Conservation (phyloP, 331 rosid genomes). For the Prunus yedoensis region DNA sequence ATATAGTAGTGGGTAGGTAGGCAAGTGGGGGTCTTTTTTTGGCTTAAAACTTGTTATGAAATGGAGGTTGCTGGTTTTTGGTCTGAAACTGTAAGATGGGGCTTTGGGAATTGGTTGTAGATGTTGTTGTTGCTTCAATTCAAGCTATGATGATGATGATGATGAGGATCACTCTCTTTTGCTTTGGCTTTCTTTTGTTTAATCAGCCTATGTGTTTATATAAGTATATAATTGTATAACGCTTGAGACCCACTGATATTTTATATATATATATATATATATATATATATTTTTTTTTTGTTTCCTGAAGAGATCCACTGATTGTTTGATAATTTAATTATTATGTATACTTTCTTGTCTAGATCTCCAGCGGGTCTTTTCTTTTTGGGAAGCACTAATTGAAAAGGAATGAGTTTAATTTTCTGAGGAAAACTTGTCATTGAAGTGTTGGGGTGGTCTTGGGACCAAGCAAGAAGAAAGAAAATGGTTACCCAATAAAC, state of each 20-base stretch:
- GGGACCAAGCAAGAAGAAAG: too few species aligned
- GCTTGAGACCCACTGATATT: too few species aligned
- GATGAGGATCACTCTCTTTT: neutral
- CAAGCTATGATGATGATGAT: neutral
- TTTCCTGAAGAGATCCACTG: neutral
- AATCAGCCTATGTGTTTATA: neutral
- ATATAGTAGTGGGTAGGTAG: neutral
- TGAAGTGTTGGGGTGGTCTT: neutral
- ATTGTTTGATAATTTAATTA: neutral
- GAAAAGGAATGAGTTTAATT: neutral
- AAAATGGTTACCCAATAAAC: too few species aligned
- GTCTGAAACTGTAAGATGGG: neutral
- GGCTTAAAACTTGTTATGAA: neutral
- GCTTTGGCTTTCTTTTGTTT: neutral
- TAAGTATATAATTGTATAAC: neutral
- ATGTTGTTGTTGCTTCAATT: neutral
- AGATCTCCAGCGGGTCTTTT: neutral
- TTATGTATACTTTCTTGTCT: neutral
- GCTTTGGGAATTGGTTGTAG: neutral
- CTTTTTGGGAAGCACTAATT: neutral
- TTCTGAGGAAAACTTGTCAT: neutral
- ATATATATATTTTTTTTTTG: too few species aligned
- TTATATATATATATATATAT: too few species aligned
- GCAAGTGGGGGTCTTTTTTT: neutral
- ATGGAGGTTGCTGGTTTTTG: slow-evolving; percentile 6